Conservation (phyloP, 108 stramenopile species). For the Poteriospumella lacustris region DNA sequence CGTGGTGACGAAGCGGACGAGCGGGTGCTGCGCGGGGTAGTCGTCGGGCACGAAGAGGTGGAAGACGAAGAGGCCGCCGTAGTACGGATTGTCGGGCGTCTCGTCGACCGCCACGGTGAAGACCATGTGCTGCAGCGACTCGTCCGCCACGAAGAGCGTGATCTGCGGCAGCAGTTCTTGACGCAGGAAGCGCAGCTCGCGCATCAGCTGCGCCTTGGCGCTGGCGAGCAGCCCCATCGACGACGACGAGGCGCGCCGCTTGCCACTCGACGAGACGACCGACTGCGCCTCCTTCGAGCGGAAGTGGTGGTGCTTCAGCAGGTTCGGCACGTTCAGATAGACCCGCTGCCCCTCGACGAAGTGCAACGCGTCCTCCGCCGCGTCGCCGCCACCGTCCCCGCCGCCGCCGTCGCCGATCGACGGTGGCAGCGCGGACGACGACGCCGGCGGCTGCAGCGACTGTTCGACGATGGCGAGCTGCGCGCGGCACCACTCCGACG, state of each 20-base stretch:
- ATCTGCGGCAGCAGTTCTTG: neutral
- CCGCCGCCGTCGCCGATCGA: too few relatives aligned
- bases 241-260: neutral
- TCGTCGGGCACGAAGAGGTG: conserved; percentile 34
- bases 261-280: too few relatives aligned
- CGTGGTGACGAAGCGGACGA: conserved; percentile 36
- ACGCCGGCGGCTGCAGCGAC: too few relatives aligned
- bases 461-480: too few relatives aligned
- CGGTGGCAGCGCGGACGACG: too few relatives aligned
- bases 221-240: neutral
- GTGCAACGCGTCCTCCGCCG: too few relatives aligned
- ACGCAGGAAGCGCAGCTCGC: neutral
- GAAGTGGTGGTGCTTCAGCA: neutral
- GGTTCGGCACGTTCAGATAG: neutral
- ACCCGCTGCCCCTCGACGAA: too few relatives aligned
- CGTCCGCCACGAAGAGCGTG: neutral
- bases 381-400: too few relatives aligned
- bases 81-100: conserved; percentile 34
- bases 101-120: neutral
- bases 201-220: neutral
- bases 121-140: neutral
- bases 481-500: too few relatives aligned
- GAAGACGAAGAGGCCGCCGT: conserved; percentile 34
- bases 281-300: neutral
- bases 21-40: conserved; percentile 35